Evolutionary conservation across 495 filamentous ascomycete genomes (phyloP), one percentile per base, ranked within the genome.

Genomic region (Penicillium goetzii): DNA sequence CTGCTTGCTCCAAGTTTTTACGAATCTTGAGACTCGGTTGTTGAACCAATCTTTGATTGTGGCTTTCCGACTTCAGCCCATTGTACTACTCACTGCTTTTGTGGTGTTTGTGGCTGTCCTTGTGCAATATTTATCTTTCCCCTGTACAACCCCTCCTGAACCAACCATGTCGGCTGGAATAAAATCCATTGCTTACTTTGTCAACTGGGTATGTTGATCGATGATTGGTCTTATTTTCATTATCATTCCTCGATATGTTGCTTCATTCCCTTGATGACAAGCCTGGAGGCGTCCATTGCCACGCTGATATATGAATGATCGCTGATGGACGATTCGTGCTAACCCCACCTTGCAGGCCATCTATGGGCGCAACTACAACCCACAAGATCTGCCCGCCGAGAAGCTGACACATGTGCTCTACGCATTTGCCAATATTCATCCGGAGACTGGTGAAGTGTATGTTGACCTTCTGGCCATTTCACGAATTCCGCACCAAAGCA

Each of bases 361-460:
- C 65, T 96, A 96, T 69, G 91, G 84, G 47, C 83, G 93, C 66
- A 87, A 93, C 64, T 89, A 96, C 75, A 85, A 89, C 40, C 92
- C 93, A 0, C 91, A 96, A 65, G 90, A 97, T 72, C 80, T 99
- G 17, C 94, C 93, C 3, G 90, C 87, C 7, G 85, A 92, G 47
- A 91, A 96, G 57, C 80, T 99, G 33, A 99, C 94, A 0, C 95
- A 99, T 77, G 80, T 98, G 5, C 86, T 97, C 17, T 99, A 97
- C 68, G 85, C 93, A 30, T 97, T 97, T 73, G 92, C 90, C 47
- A 92, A 96, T 69, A 84, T 96, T 40, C 85, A 83, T 1, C 82
- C 88, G 0, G 90, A 94, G 17, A 81, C 70, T 54, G 93, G 93
- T 19, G 88, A 92, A 75, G 92, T 97, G 78, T 92, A 84, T 63